These are phyloP conservation scores for Pythium dissimile DNA, from an alignment of 352 stramenopile species.

Conservation along the genomic window DNA sequence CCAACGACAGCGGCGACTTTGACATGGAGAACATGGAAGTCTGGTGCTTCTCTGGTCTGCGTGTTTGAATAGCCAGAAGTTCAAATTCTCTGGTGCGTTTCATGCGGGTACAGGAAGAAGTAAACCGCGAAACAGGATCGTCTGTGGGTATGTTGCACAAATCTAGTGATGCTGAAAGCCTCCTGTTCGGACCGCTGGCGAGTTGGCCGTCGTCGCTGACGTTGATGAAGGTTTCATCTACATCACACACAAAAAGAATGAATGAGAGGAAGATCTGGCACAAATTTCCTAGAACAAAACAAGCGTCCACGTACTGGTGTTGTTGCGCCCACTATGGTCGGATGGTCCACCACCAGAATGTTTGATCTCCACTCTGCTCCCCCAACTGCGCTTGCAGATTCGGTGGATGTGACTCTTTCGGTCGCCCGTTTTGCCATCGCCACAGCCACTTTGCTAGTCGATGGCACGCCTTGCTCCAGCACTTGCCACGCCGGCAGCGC, in stretches of 20 bases:
- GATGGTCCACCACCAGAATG: constrained; percentile 29
- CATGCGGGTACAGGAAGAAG: too few species aligned
- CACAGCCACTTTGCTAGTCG: constrained; percentile 23
- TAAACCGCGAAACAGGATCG: too few species aligned
- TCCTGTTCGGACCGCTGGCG: constrained; percentile 5
- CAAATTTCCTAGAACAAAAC: neutral
- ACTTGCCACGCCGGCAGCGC: constrained; percentile 41
- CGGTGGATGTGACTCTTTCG: neutral
- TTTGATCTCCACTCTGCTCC: constrained; percentile 20
- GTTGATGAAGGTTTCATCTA: too few species aligned
- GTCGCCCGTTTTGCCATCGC: neutral
- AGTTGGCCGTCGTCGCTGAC: neutral
- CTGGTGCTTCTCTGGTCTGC: constrained; percentile 70
- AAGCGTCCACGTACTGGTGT: neutral
- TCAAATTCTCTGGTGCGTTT: too few species aligned
- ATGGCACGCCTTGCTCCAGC: constrained; percentile 35
- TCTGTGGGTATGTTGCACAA: constrained; percentile 2
- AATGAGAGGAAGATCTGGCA: too few species aligned
- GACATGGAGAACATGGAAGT: constrained; percentile 63
- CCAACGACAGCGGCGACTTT: constrained; percentile 31
- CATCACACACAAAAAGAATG: too few species aligned
- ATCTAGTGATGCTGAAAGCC: constrained; percentile 7
- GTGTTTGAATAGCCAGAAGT: constrained; percentile 9
- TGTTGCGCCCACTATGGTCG: too few species aligned
- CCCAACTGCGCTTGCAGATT: neutral